phyloP scores from a whole-genome alignment of 2,329 filamentous ascomycete species.

The Alternaria triticimaculans region DNA sequence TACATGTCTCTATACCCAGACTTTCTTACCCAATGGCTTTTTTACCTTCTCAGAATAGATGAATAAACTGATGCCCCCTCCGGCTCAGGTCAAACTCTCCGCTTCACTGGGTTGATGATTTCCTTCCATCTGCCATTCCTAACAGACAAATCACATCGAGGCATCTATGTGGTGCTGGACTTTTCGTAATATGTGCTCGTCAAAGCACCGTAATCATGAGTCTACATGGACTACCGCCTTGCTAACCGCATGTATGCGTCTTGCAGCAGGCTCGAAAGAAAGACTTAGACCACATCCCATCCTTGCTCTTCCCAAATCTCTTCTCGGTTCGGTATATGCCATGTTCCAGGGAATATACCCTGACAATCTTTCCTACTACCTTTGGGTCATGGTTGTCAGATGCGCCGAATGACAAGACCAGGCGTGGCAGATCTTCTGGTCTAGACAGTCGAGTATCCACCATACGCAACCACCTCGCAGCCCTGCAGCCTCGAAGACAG shows the following conservation, averaged over 20 bases:
- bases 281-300: not conserved
- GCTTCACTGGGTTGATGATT: not conserved
- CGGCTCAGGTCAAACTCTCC: not conserved
- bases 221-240: too few relatives aligned
- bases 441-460: not conserved
- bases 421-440: too few relatives aligned
- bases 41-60: not conserved
- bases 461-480: not conserved
- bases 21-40: not conserved
- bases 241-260: not conserved
- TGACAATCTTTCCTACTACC: not conserved
- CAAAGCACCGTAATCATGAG: not conserved
- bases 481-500: not conserved
- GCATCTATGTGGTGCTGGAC: not conserved
- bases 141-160: not conserved
- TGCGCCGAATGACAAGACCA: too few relatives aligned
- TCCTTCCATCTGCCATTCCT: not conserved
- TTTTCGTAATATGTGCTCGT: not conserved
- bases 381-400: not conserved
- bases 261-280: not conserved
- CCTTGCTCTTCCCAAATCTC: not conserved
- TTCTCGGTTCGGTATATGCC: not conserved
- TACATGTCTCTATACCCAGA: not conserved
- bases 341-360: too few relatives aligned
- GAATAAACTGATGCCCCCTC: not conserved